Evolutionary conservation across 345 rosid species (phyloP).

Genomic region (Punica granatum): DNA sequence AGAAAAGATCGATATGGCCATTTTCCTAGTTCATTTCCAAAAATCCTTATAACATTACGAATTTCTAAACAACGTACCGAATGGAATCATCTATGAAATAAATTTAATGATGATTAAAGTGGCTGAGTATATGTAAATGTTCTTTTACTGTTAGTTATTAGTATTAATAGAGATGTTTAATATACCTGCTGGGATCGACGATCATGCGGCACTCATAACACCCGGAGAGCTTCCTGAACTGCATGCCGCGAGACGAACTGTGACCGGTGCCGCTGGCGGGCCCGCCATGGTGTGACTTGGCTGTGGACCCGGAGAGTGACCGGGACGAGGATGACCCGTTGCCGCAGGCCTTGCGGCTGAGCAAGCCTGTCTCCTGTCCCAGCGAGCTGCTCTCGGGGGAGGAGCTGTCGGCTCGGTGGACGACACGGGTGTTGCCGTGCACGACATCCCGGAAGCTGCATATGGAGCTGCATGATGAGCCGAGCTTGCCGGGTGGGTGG

Average conservation of each 20-base stretch:
- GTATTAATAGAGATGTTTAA: background rate
- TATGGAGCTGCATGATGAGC: slow-evolving; percentile 87
- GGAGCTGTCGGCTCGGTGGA: slow-evolving; percentile 87
- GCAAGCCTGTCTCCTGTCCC: slow-evolving; percentile 56
- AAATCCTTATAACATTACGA: background rate
- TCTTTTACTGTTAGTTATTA: too few species aligned
- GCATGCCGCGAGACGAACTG: slow-evolving; percentile 71
- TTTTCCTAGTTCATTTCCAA: background rate
- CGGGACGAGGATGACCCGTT: slow-evolving; percentile 34
- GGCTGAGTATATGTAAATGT: too few species aligned
- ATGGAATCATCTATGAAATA: too few species aligned
- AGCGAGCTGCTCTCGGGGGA: slow-evolving; percentile 73
- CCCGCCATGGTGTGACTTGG: slow-evolving; percentile 42
- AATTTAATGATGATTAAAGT: too few species aligned
- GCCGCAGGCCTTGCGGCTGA: slow-evolving; percentile 38
- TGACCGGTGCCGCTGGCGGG: slow-evolving; percentile 17
- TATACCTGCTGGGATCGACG: slow-evolving; percentile 89
- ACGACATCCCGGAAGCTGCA: slow-evolving; percentile 82
- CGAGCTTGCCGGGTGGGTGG: slow-evolving; percentile 18
- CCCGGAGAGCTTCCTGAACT: slow-evolving; percentile 90
- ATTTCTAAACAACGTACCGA: background rate
- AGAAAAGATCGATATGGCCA: background rate
- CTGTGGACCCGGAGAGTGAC: slow-evolving; percentile 36
- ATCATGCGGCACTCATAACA: slow-evolving; percentile 94
- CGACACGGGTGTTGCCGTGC: slow-evolving; percentile 88